Evolutionary conservation across 164 flowering plant species (phyloP).

Genomic region (Nelumbo lutea): DNA sequence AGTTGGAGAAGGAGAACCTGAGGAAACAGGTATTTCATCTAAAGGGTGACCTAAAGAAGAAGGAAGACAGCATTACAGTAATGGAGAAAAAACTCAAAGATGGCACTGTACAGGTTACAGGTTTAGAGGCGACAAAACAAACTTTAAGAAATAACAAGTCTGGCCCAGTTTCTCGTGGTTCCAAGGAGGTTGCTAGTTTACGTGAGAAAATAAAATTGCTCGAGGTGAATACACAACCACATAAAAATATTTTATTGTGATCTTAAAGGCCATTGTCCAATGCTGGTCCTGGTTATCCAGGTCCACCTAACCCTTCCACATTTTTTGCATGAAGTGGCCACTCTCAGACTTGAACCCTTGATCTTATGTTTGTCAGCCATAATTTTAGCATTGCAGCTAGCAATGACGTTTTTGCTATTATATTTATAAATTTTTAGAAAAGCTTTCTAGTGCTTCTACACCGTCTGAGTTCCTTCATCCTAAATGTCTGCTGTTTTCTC

Average conservation of each 20-base stretch:
- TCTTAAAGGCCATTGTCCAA: too few relatives aligned
- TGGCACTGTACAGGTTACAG: constrained; percentile 19
- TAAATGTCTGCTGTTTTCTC: not conserved
- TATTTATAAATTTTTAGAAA: not conserved
- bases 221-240: constrained; percentile 41
- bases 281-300: too few relatives aligned
- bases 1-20: constrained; percentile 65
- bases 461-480: not conserved
- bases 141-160: constrained; percentile 33
- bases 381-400: too few relatives aligned
- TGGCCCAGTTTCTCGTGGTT: constrained; percentile 24
- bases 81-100: constrained; percentile 65
- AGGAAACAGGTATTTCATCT: constrained; percentile 48
- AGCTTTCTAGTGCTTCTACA: not conserved
- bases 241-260: not conserved
- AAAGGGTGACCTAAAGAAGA: constrained; percentile 52
- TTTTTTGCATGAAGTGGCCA: too few relatives aligned
- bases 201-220: constrained; percentile 64
- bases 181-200: constrained; percentile 51
- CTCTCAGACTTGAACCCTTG: too few relatives aligned
- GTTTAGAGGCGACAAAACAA: constrained; percentile 33
- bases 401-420: too few relatives aligned
- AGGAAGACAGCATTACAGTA: constrained; percentile 44
- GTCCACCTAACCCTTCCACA: too few relatives aligned
- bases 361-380: too few relatives aligned